Evolutionary conservation across 371 early-diverging fungal species (phyloP).

Genomic region (Mucor irregularis): DNA sequence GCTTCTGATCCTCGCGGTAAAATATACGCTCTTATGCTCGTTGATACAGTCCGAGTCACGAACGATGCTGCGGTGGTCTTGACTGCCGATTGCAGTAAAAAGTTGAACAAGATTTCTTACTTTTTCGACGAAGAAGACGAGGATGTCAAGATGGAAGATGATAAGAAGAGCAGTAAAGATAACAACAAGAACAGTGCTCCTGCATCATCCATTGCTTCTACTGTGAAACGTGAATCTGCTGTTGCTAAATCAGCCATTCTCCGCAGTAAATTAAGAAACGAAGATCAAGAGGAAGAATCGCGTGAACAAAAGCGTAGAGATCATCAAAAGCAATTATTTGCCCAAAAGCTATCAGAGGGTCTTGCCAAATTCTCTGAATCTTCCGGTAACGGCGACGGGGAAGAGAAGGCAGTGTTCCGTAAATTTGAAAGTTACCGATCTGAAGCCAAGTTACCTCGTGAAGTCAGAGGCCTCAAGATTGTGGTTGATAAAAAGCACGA

Average conservation of each 20-base stretch:
- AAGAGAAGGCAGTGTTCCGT: constrained; percentile 72
- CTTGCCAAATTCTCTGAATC: constrained; percentile 73
- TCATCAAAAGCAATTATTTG: constrained; percentile 88
- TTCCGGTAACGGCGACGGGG: constrained; percentile 61
- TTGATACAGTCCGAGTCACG: constrained; percentile 83
- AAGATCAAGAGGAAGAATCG: constrained; percentile 80
- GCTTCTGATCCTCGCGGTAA: constrained; percentile 68
- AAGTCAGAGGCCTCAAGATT: constrained; percentile 76
- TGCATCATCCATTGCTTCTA: constrained; percentile 10
- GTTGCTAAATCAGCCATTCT: constrained; percentile 75
- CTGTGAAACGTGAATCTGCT: constrained; percentile 17
- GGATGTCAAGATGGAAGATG: constrained; percentile 37
- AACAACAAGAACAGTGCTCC: constrained; percentile 3
- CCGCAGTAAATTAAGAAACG: constrained; percentile 86
- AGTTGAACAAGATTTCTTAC: constrained; percentile 75
- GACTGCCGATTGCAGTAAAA: constrained; percentile 74
- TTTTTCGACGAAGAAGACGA: constrained; percentile 71
- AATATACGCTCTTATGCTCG: constrained; percentile 79
- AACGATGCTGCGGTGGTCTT: constrained; percentile 61
- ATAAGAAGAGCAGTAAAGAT: constrained; percentile 11
- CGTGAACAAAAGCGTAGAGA: constrained; percentile 76
- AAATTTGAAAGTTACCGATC: constrained; percentile 95
- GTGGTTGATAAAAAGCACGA: constrained; percentile 89
- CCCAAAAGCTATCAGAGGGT: constrained; percentile 76
- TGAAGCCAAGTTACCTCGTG: constrained; percentile 83